Evolutionary conservation across 768 basidiomycete genomes (phyloP), one percentile per base, ranked within the genome.

Genomic region (Bullera alba): DNA sequence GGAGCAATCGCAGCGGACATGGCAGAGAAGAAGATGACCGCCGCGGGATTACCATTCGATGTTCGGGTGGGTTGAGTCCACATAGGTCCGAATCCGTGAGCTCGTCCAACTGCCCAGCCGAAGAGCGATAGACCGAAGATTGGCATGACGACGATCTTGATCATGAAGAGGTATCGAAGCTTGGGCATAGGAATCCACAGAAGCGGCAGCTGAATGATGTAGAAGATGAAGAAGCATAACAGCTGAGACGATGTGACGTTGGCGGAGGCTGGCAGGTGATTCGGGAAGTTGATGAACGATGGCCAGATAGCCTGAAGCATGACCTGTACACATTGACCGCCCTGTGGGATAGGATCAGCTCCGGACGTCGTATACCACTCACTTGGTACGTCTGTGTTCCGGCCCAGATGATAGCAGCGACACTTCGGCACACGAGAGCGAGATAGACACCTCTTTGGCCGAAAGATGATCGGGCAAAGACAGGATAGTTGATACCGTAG

Each of bases 401-500:
- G 22, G 48, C 42, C 57, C 57, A 58, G 22, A 58, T 47, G 28
- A 47, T 43, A 5, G 51, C 44, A 22, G 49, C 44, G 23, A 54
- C 53, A 2, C 48, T 37, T 16, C 57, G 41, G 35, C 49, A 44
- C 36, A 51, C 42, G 27, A 58, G n/a, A 19, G 57, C 47, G 38
- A 54, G 46, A 19, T 17, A 47, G 35, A 62, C 42, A 12, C 63
- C 63, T n/a, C 48, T 30, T n/a, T 56, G 38, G 21, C 66, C 66
- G 35, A 63, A 68, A 0, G 63, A 53, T 0, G 56, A 38, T 12
- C 66, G 42, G 21, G 47, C 46, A 15, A 41, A 38, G 36, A 58
- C 63, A 0, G 62, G 53, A 26, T 26, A 46, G 48, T 53, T 54
- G 30, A 61, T 54, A 17, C 63, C 60, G 30, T 59, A 64, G 4